Base-by-base conservation (phyloP, 2,329 filamentous ascomycete genomes). In the Chaetomium strumarium region DNA sequence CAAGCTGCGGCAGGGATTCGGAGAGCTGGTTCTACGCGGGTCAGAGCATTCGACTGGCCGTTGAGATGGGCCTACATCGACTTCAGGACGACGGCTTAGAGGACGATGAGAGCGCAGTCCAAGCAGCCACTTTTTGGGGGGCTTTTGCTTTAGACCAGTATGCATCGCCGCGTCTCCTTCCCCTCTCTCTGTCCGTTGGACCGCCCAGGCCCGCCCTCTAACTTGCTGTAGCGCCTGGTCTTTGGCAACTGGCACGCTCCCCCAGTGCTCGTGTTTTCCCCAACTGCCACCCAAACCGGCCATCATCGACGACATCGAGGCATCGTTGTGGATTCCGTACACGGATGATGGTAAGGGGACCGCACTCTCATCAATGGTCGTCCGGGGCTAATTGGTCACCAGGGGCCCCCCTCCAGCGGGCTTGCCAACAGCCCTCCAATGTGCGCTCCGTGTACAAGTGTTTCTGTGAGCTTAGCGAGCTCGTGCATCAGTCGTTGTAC, bases 11-110 rank as follows among this genome's bases (percentile, higher is more conserved):
- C 0, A 76, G 85, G 33, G 84, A 89, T 61, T 87, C 83, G 30
- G 81, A 85, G 58, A 86, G 85, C 46, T 88, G 85, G 75, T 85
- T 81, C 53, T 85, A 86, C 57, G 81, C 83, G 2, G 85, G 86
- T 1, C 81, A 88, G 64, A 88, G 84, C 61, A 81, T 89, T 53
- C 78, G 84, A 4, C 76, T 90, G 56, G 85, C 84, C 30, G 74
- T 89, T 36, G 86, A 88, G 64, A 82, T 88, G 74, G 84, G 84
- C 0, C 66, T 89, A 42, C 84, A 89, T 63, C 72, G 80, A 6
- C 61, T 78, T 4, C 67, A 70, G 42, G 72, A 73, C 38, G 71
- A 74, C 30, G 60, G 58, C 11, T 70, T 68, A 2, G 76, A 80
- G 46, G 71, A 79, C 50, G 78, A 81, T 55, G 77, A 81, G 58